These are phyloP conservation scores for Mikania micrantha DNA, from an alignment of 129 eudicot species.

Conservation along the genomic window DNA sequence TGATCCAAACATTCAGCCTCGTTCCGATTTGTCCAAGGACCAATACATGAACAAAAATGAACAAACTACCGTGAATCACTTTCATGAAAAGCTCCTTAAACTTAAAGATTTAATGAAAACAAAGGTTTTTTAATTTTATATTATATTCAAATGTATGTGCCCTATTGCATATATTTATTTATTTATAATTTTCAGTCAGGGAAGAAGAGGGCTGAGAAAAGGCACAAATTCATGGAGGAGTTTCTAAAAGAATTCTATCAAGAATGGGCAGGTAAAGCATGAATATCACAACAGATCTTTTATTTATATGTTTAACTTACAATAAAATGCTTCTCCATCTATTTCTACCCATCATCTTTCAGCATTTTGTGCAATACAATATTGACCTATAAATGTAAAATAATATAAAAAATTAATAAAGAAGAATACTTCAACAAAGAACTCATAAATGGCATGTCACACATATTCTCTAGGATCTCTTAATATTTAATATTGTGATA, in stretches of 20 bases:
- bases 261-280: constrained; percentile 79
- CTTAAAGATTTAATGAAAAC: constrained; percentile 92
- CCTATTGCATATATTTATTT: background rate
- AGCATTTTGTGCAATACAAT: constrained; percentile 16
- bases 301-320: constrained; percentile 30
- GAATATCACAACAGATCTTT: constrained; percentile 24
- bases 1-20: constrained; percentile 68
- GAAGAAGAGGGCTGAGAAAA: constrained; percentile 59
- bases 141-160: background rate
- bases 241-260: constrained; percentile 68
- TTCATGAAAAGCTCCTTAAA: constrained; percentile 93
- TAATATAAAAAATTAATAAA: constrained; percentile 6
- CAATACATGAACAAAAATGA: constrained; percentile 78
- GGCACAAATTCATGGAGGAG: constrained; percentile 95
- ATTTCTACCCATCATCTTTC: constrained; percentile 16
- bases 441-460: constrained; percentile 7
- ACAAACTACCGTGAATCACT: constrained; percentile 89
- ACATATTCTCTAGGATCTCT: constrained; percentile 15
- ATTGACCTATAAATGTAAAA: constrained; percentile 20
- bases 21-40: constrained; percentile 73
- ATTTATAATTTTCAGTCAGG: constrained; percentile 55
- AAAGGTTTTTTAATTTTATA: constrained; percentile 35
- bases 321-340: constrained; percentile 18
- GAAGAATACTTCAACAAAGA: constrained; percentile 15
- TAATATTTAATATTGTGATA: constrained; percentile 23